These are phyloP conservation scores for Tetrapisispora phaffii DNA, from an alignment of 805 yeast genomes.

Conservation along the genomic window DNA sequence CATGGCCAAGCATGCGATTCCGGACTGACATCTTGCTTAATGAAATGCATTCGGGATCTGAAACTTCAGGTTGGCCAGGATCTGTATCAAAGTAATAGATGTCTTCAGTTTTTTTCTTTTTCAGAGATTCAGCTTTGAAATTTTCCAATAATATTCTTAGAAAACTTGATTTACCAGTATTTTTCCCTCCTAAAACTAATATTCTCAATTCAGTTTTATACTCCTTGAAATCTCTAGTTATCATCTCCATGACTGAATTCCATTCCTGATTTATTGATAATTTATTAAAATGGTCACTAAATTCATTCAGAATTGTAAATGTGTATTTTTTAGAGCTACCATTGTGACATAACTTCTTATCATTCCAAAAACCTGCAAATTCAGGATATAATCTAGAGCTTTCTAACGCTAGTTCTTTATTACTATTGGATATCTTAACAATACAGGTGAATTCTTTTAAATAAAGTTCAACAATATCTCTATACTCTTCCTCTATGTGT, in stretches of 20 bases:
- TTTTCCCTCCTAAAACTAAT: slow-evolving; percentile 42
- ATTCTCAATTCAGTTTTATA: slow-evolving; percentile 23
- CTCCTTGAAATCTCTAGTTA: slow-evolving; percentile 17
- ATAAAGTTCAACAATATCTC: slow-evolving; percentile 4
- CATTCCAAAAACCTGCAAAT: slow-evolving; percentile 18
- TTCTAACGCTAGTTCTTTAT: slow-evolving; percentile 9
- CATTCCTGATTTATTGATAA: slow-evolving; percentile 16
- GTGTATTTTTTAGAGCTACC: slow-evolving; percentile 6
- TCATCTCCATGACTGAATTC: slow-evolving; percentile 15
- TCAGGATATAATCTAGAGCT: slow-evolving; percentile 13
- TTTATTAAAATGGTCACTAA: slow-evolving; percentile 8
- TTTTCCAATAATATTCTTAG: slow-evolving; percentile 45
- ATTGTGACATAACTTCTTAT: slow-evolving; percentile 1
- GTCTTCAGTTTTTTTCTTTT: slow-evolving; percentile 1
- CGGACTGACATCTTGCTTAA: slow-evolving; percentile 29
- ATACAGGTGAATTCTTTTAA: slow-evolving; percentile 18
- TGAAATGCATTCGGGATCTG: slow-evolving; percentile 63
- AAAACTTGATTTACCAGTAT: slow-evolving; percentile 75
- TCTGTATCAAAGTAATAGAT: slow-evolving; percentile 59
- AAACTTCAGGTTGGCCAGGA: slow-evolving; percentile 81
- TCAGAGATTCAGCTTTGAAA: slow-evolving; percentile 18
- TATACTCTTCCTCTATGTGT: slow-evolving; percentile 7
- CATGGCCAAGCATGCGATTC: slow-evolving; percentile 15
- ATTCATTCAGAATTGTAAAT: slow-evolving; percentile 10
- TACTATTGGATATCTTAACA: slow-evolving; percentile 12